phyloP scores from a whole-genome alignment of 140 eudicot genomes.

The Flaveria floridana region DNA sequence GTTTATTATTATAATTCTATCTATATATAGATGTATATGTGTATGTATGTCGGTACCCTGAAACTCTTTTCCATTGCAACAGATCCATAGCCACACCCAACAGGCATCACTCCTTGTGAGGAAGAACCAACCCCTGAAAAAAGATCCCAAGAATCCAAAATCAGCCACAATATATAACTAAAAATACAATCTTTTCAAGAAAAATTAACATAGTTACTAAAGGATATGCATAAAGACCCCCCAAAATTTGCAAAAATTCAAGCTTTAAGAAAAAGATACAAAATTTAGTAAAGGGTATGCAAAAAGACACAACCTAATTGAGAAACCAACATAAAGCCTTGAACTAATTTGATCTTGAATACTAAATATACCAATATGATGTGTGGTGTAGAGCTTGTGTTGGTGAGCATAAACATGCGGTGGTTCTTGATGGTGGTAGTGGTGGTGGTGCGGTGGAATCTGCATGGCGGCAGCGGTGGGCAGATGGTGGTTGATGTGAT shows the following conservation, averaged over 20 bases:
- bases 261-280: background rate
- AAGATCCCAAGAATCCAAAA: background rate
- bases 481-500: conserved; percentile 35
- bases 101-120: conserved; percentile 51
- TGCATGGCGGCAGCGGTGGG: conserved; percentile 32
- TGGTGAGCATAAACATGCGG: conserved; percentile 37
- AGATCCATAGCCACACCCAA: conserved; percentile 75
- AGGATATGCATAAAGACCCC: background rate
- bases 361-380: conserved; percentile 36
- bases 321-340: background rate
- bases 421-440: conserved; percentile 39
- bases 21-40: background rate
- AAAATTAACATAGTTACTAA: background rate
- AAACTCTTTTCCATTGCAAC: conserved; percentile 91
- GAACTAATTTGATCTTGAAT: too few species aligned
- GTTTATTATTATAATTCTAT: background rate
- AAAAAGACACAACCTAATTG: background rate
- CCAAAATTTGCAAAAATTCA: background rate
- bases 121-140: conserved; percentile 55
- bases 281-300: background rate
- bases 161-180: background rate
- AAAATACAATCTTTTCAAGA: background rate
- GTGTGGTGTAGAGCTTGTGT: conserved; percentile 46
- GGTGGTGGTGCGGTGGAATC: conserved; percentile 29
- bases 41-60: conserved; percentile 49